A percentile compares a stretch with the other conserved stretches of the same genome.
Conservation (phyloP, 2,329 filamentous ascomycete species). For the Dichotomopilus funicola region DNA sequence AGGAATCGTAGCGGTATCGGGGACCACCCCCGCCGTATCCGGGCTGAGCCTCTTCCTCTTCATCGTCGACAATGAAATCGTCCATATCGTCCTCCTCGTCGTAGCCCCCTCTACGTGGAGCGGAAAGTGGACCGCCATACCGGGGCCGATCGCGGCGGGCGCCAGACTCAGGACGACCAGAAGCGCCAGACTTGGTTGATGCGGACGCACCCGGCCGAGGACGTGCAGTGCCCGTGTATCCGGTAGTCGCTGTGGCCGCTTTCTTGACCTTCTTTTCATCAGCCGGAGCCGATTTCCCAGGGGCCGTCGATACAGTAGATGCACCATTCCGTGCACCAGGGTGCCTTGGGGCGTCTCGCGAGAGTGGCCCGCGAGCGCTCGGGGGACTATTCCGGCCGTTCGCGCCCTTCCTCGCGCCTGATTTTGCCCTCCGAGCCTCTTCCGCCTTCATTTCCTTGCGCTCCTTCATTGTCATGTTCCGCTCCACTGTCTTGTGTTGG, state of each 20-base stretch:
- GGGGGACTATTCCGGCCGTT: constrained; percentile 3
- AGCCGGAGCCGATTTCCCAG: constrained; percentile 26
- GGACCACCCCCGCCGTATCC: constrained; percentile 24
- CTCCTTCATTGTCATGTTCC: constrained; percentile 50
- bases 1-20: constrained; percentile 47
- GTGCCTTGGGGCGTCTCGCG: constrained; percentile 19
- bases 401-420: constrained; percentile 12
- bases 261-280: constrained; percentile 56
- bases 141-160: constrained; percentile 21
- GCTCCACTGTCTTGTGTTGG: constrained; percentile 67
- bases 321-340: constrained; percentile 14
- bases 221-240: constrained; percentile 59
- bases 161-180: constrained; percentile 8
- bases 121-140: constrained; percentile 30
- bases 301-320: constrained; percentile 5
- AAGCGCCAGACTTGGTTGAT: constrained; percentile 25
- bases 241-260: constrained; percentile 54
- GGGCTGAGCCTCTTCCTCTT: constrained; percentile 45
- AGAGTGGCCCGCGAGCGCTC: not conserved
- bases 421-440: constrained; percentile 27
- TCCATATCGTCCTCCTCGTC: constrained; percentile 56
- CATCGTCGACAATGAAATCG: constrained; percentile 56
- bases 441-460: constrained; percentile 42
- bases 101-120: constrained; percentile 39
- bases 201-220: constrained; percentile 40